Conservation (phyloP, 208 protist species). For the Phytomonas francai region DNA sequence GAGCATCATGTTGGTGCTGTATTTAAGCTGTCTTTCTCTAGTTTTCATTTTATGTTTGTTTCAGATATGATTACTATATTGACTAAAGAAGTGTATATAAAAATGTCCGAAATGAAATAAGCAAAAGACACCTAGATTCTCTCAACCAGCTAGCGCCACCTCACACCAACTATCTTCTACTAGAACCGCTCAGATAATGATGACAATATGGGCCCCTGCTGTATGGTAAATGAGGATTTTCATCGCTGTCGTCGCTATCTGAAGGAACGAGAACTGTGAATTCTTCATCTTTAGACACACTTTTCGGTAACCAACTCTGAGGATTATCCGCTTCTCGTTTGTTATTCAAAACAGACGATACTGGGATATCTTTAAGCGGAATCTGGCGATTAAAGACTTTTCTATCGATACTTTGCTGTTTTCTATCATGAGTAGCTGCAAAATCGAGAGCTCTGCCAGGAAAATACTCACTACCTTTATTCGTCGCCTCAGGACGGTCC, state of each 20-base stretch:
- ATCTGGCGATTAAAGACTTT: background rate
- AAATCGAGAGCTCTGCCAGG: background rate
- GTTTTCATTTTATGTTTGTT: background rate
- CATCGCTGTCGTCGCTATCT: slow-evolving; percentile 18
- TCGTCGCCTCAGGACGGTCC: background rate
- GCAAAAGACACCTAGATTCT: background rate
- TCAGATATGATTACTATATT: background rate
- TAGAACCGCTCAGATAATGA: background rate
- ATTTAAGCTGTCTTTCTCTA: background rate
- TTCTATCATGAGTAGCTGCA: background rate
- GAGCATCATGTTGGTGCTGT: background rate
- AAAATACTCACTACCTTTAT: background rate
- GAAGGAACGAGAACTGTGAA: slow-evolving; percentile 23
- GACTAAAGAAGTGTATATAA: background rate
- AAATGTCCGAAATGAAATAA: background rate
- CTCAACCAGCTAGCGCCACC: background rate
- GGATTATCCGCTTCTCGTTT: background rate
- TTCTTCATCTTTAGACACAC: slow-evolving; percentile 9
- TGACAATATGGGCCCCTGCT: background rate
- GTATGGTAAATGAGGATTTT: background rate
- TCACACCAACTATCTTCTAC: background rate
- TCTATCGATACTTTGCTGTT: background rate
- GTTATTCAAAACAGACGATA: background rate
- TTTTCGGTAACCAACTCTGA: background rate
- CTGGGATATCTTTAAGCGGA: background rate